Base-by-base conservation (phyloP, 2,329 filamentous ascomycete species). In the Pestalotiopsis sp. region DNA sequence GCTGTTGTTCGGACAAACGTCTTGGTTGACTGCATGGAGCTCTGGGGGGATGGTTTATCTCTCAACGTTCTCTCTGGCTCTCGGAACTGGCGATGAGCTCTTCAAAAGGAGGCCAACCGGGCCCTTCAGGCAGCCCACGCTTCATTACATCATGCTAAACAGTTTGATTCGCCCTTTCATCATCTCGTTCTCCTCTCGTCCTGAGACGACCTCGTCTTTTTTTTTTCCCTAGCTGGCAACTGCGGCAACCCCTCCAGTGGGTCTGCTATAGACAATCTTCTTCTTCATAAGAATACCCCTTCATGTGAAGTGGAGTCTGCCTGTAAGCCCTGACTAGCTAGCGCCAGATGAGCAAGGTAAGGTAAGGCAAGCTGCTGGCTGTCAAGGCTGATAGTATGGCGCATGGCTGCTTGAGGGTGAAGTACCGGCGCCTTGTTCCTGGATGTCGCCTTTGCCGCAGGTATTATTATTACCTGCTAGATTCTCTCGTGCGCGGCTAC, bases 1-100 rank as follows among this genome's bases (percentile, higher is more conserved):
- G 25, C 57, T n/a, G 57, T n/a, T 55, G 66, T 74, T 73, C 7
- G 63, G n/a, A 39, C 70, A 60, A 72, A 73, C 73, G 57, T 27
- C 69, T 61, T 59, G 58, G 55, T 67, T 68, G 62, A 58, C 66
- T 25, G 39, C 55, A 36, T 67, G 23, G 57, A 60, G 57, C 31
- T 38, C 7, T 60, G 57, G 45, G 31, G 27, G 31, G 6, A 52
- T 52, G 17, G 45, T n/a, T 52, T 9, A 52, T 52, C 14, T 52
- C 14, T 52, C 17, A 36, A 23, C 17, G 45, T n/a, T 52, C 17
- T 52, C 45, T 62, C 27, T 20, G 9, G n/a, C 17, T 52, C 36
- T 25, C 39, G 39, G 39, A 25, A 25, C 36, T 49, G 41, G 64
- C 64, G 49, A 60, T n/a, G 52, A 41, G 64, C 64, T 31, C 52